These are phyloP conservation scores for Cynara cardunculus DNA, from an alignment of 129 eudicot genomes.

Conservation along the genomic window DNA sequence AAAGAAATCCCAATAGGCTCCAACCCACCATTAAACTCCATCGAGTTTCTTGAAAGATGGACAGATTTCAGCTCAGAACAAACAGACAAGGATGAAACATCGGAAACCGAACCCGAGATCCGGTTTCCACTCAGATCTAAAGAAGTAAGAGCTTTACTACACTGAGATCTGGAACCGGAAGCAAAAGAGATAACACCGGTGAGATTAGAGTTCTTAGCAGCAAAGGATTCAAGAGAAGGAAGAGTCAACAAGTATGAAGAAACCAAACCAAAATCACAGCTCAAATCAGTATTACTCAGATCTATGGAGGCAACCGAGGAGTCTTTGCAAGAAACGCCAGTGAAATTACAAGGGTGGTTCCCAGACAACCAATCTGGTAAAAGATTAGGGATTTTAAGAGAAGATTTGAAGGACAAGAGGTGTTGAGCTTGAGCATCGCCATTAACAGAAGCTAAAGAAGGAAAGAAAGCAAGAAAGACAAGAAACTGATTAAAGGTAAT, in stretches of 20 bases:
- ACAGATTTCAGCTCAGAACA: conserved; percentile 44
- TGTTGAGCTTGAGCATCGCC: conserved; percentile 23
- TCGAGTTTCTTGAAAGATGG: conserved; percentile 52
- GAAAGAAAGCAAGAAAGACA: conserved; percentile 17
- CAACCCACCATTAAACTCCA: conserved; percentile 43
- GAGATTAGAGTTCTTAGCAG: conserved; percentile 43
- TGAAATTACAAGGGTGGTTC: conserved; percentile 42
- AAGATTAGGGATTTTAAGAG: conserved; percentile 34
- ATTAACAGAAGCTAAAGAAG: conserved; percentile 11
- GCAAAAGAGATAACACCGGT: conserved; percentile 38
- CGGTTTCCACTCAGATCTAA: conserved; percentile 70
- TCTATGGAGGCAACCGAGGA: conserved; percentile 47
- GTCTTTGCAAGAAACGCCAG: conserved; percentile 55
- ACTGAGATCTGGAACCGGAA: conserved; percentile 36
- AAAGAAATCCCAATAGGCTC: conserved; percentile 22
- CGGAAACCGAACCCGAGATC: conserved; percentile 63
- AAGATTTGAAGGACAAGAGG: conserved; percentile 53
- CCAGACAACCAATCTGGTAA: conserved; percentile 47
- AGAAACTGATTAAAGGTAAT: not conserved
- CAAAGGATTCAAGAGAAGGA: conserved; percentile 39
- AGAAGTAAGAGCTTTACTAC: conserved; percentile 31
- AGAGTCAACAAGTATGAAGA: conserved; percentile 41
- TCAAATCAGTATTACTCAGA: conserved; percentile 42
- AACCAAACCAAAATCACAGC: conserved; percentile 33
- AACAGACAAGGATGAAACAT: conserved; percentile 30